Base-by-base conservation (phyloP, 345 rosid species). In the Anacardium occidentale region DNA sequence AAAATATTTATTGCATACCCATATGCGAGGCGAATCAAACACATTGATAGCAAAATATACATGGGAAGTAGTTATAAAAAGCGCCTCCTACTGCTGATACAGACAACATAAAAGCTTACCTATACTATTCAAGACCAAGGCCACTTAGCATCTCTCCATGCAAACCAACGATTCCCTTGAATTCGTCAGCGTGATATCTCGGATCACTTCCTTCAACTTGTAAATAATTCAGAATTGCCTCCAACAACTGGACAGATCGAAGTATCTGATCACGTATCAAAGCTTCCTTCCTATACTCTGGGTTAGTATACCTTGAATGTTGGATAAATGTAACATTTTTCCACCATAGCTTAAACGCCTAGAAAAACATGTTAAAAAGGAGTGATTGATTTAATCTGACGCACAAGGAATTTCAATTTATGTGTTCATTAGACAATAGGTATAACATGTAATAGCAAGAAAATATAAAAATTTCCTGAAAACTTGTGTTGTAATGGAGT, bases 271-370 rank as follows among this genome's bases (percentile, higher is more conserved):
- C 90, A 2, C 86, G 89, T 24, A 73, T 66, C 0, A 70, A 64
- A 65, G 97, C 84, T 53, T 89, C 98, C 70, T 88, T 88, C 77
- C 82, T 84, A 69, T 90, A 92, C 20, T 64, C 69, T 34, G 94
- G 94, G 34, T 82, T 83, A 17, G 83, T 66, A 75, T 87, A 84
- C 74, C 90, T 90, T 3, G 97, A 92, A 52, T 95, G 99, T 77
- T 85, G 94, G 54, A 92, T 77, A 64, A 92, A 89, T 15, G 81
- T 56, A 78, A 95, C 92, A 50, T 84, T 87, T 77, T 88, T 87
- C 96, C 98, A 95, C 97, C 97, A 92, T 1, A 94, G 89, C 77
- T 87, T 82, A 37, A 95, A 66, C 76, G 99, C 99, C 99, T 95
- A 66, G 47, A 70, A 53, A 70, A 29, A 13, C 24, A 18, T 12